Conservation (phyloP, 805 yeast genomes). For the Debaryomyces castellii region DNA sequence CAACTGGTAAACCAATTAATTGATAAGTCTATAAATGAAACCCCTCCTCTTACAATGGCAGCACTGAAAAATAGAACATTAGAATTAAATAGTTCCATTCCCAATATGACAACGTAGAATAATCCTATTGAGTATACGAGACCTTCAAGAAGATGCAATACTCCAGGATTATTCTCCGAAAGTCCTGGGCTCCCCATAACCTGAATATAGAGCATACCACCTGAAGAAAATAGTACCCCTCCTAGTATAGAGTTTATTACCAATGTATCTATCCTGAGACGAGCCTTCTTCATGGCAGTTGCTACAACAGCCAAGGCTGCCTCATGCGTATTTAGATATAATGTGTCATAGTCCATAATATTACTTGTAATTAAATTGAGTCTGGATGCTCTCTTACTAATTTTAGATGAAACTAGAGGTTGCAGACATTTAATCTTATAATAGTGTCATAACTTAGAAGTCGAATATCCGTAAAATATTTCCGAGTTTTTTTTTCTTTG, state of each 20-base stretch:
- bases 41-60: slow-evolving; percentile 69
- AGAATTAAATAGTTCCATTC: slow-evolving; percentile 75
- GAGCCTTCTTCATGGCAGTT: slow-evolving; percentile 78
- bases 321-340: slow-evolving; percentile 74
- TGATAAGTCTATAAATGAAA: slow-evolving; percentile 57
- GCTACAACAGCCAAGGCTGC: slow-evolving; percentile 84
- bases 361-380: background rate
- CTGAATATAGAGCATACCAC: slow-evolving; percentile 67
- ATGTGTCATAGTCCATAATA: slow-evolving; percentile 24
- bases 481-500: background rate
- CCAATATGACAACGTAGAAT: slow-evolving; percentile 72
- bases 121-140: slow-evolving; percentile 67
- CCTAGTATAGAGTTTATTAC: slow-evolving; percentile 66
- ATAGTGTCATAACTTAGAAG: background rate
- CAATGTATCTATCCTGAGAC: slow-evolving; percentile 61
- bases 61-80: slow-evolving; percentile 71
- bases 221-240: slow-evolving; percentile 65
- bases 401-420: background rate
- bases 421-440: background rate
- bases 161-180: slow-evolving; percentile 46
- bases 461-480: background rate
- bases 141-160: slow-evolving; percentile 58
- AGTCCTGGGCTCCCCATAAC: slow-evolving; percentile 51
- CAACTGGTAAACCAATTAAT: slow-evolving; percentile 70
- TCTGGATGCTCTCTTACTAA: background rate